A percentile compares a stretch with the other conserved stretches of the same genome.
Evolutionary conservation across 2,329 filamentous ascomycete genomes (phyloP).

Genomic region (Lachnellula cervina): DNA sequence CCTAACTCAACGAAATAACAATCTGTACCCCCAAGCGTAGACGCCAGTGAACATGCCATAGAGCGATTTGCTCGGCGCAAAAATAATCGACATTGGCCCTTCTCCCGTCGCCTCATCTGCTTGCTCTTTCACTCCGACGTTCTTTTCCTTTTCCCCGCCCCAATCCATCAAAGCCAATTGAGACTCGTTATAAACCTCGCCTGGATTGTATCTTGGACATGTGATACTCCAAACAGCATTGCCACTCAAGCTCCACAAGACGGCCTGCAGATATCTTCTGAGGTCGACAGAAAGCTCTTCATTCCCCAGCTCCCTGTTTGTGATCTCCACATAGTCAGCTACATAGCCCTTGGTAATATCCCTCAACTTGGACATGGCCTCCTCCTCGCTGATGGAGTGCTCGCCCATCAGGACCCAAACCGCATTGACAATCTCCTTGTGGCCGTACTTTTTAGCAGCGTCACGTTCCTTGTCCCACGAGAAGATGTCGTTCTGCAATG

Average conservation of each 20-base stretch:
- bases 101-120: too few relatives aligned
- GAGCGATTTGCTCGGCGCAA: too few relatives aligned
- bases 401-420: conserved; percentile 2
- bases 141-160: too few relatives aligned
- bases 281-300: neutral
- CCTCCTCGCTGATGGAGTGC: neutral
- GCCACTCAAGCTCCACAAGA: neutral
- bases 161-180: neutral
- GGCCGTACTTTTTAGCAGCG: neutral
- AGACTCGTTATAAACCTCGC: neutral
- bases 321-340: neutral
- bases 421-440: neutral
- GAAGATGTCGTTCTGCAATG: neutral
- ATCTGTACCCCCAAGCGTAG: too few relatives aligned
- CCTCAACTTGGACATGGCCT: neutral
- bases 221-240: conserved; percentile 1
- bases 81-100: too few relatives aligned
- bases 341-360: neutral
- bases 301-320: neutral
- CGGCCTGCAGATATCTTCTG: neutral
- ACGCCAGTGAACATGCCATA: too few relatives aligned
- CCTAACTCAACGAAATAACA: too few relatives aligned
- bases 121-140: too few relatives aligned
- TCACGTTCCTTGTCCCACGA: conserved; percentile 1
- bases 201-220: neutral